These are phyloP conservation scores for Penicillium sp. DNA, from an alignment of 2,329 filamentous ascomycete genomes.

Conservation along the genomic window DNA sequence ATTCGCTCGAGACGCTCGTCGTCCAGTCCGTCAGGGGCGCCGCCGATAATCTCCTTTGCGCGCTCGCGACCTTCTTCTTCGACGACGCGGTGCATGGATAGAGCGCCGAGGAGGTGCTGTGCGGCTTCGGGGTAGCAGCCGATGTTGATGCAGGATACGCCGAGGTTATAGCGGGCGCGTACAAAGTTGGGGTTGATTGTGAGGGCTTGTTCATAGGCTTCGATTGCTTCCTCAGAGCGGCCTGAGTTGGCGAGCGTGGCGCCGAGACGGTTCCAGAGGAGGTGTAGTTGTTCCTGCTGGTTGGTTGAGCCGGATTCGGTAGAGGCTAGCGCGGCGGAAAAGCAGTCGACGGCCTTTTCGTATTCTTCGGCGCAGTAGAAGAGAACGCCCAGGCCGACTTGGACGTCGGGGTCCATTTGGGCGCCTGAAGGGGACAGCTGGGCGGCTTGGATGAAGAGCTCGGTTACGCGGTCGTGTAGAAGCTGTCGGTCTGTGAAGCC, in stretches of 20 bases:
- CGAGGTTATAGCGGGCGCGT: conserved; percentile 91
- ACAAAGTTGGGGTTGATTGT: conserved; percentile 93
- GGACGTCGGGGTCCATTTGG: conserved; percentile 97
- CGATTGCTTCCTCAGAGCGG: conserved; percentile 90
- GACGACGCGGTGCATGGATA: conserved; percentile 93
- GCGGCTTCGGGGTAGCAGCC: conserved; percentile 91
- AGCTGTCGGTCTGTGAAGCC: conserved; percentile 90
- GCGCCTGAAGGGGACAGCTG: conserved; percentile 87
- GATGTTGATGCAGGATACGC: conserved; percentile 95
- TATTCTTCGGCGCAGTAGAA: conserved; percentile 99
- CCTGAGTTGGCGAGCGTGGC: conserved; percentile 94
- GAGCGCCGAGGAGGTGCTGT: conserved; percentile 81
- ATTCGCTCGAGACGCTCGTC: conserved; percentile 79
- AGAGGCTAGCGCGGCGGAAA: conserved; percentile 81
- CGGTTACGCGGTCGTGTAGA: conserved; percentile 84
- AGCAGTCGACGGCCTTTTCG: conserved; percentile 97
- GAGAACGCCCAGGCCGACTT: conserved; percentile 91
- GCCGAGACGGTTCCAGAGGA: conserved; percentile 95
- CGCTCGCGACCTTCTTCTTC: conserved; percentile 79
- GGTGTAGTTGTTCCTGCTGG: conserved; percentile 77
- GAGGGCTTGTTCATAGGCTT: conserved; percentile 89
- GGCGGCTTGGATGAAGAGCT: conserved; percentile 85
- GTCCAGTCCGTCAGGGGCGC: conserved; percentile 42
- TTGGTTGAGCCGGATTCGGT: conserved; percentile 81
- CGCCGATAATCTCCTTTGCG: conserved; percentile 71